These are phyloP conservation scores for Trebouxia sp. DNA, from an alignment of 139 green algal genomes.

Conservation along the genomic window DNA sequence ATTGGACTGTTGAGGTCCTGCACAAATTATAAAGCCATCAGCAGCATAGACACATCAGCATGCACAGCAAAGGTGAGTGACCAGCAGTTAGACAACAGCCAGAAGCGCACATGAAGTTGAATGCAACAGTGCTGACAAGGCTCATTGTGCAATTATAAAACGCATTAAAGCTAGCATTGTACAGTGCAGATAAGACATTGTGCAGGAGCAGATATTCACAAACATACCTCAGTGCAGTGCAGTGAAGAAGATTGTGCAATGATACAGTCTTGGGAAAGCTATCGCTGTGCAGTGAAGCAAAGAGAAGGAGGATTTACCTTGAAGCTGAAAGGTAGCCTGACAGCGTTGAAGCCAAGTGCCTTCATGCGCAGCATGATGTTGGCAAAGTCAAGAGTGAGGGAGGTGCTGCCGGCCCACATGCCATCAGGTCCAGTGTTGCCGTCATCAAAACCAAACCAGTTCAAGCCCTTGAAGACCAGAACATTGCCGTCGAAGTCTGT, in stretches of 20 bases:
- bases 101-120: too few species aligned
- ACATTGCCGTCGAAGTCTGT: constrained; percentile 34
- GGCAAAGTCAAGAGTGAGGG: constrained; percentile 41
- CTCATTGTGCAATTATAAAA: background rate
- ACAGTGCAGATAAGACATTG: background rate
- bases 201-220: background rate
- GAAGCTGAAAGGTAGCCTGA: constrained; percentile 58
- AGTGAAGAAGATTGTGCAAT: background rate
- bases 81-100: background rate
- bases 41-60: background rate
- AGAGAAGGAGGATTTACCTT: background rate
- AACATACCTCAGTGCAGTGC: background rate
- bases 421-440: constrained; percentile 19
- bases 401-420: constrained; percentile 20
- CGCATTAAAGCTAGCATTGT: background rate
- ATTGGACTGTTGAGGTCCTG: constrained; percentile 6
- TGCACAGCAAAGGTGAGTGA: background rate
- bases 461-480: constrained; percentile 29
- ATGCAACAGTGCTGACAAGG: background rate
- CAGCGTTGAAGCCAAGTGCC: constrained; percentile 64
- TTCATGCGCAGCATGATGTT: constrained; percentile 59
- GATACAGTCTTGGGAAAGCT: background rate
- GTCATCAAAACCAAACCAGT: constrained; percentile 42
- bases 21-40: too few species aligned
- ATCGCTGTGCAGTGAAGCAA: background rate